Evolutionary conservation across 106 monocot genomes (phyloP).

Genomic region (Narthecium ossifragum): DNA sequence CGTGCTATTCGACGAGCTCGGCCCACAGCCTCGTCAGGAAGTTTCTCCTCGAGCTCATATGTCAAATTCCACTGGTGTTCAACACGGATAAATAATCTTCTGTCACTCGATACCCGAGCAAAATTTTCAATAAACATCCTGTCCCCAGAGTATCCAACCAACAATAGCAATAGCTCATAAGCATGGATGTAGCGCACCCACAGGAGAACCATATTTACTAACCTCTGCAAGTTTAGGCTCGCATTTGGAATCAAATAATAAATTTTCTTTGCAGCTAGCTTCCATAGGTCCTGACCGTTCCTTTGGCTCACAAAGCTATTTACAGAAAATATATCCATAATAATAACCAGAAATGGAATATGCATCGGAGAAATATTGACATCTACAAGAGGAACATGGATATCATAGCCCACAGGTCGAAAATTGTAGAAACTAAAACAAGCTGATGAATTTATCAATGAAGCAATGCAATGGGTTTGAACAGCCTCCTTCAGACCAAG

Average conservation of each 20-base stretch:
- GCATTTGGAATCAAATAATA: background rate
- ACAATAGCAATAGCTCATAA: slow-evolving; percentile 45
- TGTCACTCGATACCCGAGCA: slow-evolving; percentile 9
- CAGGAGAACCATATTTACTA: slow-evolving; percentile 27
- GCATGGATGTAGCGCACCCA: slow-evolving; percentile 53
- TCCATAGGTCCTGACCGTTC: slow-evolving; percentile 62
- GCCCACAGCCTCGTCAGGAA: slow-evolving; percentile 51
- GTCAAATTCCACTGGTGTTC: slow-evolving; percentile 22
- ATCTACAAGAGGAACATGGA: slow-evolving; percentile 24
- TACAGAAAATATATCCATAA: slow-evolving; percentile 31
- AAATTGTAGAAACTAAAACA: slow-evolving; percentile 25
- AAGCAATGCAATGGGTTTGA: slow-evolving; percentile 20
- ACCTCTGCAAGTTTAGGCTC: slow-evolving; percentile 25
- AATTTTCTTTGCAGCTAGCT: slow-evolving; percentile 33
- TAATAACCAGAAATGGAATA: slow-evolving; percentile 29
- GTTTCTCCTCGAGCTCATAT: slow-evolving; percentile 44
- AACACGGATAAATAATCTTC: slow-evolving; percentile 21
- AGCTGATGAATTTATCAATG: slow-evolving; percentile 24
- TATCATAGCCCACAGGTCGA: slow-evolving; percentile 18
- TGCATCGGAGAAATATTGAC: slow-evolving; percentile 32
- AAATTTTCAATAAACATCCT: slow-evolving; percentile 12
- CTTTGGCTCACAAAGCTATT: slow-evolving; percentile 9
- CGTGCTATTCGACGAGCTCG: slow-evolving; percentile 67
- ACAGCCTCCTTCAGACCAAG: slow-evolving; percentile 39
- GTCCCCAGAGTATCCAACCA: slow-evolving; percentile 36